phyloP scores from a whole-genome alignment of 306 rosid genomes.

The Cajanus cajan region DNA sequence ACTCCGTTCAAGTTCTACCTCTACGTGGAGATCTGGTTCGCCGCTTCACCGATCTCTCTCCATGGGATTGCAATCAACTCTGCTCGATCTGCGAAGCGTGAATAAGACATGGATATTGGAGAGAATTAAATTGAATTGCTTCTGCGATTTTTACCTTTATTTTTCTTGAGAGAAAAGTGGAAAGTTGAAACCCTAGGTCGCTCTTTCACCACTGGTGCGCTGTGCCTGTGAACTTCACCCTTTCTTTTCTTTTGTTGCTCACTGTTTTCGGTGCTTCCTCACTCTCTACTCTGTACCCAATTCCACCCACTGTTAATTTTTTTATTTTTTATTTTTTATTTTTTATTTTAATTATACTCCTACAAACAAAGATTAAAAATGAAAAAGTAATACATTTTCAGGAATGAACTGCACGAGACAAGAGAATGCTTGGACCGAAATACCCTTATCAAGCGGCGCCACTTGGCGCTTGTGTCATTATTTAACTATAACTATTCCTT shows the following conservation, averaged over 20 bases:
- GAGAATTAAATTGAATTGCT: too few species aligned
- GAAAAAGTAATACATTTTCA: not conserved
- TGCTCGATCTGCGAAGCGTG: not conserved
- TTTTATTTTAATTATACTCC: too few species aligned
- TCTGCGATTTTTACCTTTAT: too few species aligned
- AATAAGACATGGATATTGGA: too few species aligned
- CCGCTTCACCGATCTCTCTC: not conserved
- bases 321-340: too few species aligned
- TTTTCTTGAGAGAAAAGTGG: too few species aligned
- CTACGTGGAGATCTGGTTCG: not conserved
- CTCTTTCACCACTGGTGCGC: conserved; percentile 22
- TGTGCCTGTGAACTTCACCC: not conserved
- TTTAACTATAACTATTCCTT: not conserved
- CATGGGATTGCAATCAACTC: not conserved
- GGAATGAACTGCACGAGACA: not conserved
- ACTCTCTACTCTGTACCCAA: conserved; percentile 55
- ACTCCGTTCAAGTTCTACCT: too few species aligned
- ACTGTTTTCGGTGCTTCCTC: conserved; percentile 66
- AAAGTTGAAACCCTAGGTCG: conserved; percentile 28
- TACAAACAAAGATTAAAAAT: too few species aligned
- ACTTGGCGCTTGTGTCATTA: not conserved
- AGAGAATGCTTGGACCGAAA: not conserved
- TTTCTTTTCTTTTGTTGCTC: conserved; percentile 30
- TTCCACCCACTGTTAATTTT: conserved; percentile 28
- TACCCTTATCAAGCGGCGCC: conserved; percentile 34